Base-by-base conservation (phyloP, 768 basidiomycete species). In the Dentipellis fragilis region DNA sequence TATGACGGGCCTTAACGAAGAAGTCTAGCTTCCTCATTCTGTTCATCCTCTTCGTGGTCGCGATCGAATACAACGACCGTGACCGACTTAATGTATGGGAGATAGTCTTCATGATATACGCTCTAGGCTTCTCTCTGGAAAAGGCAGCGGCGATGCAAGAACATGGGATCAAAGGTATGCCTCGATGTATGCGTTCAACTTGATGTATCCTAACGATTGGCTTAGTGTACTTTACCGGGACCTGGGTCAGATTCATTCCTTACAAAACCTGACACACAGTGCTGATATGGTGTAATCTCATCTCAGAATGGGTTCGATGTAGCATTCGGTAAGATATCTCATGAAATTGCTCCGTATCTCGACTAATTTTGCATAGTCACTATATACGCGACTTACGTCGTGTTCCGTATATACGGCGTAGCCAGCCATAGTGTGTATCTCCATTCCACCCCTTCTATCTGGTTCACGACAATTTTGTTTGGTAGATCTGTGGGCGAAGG, bases 91-190 rank as follows among this genome's bases (percentile, higher is more conserved):
- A 92, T 65, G 55, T 63, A 1, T 67, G 80, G 3, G 94, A 97
- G 66, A 62, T 76, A 1, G 49, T 79, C 1, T 97, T 97, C 67
- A 92, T 96, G 81, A 52, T 83, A 3, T 88, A 85, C 64, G 76
- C 80, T 1, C 70, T 84, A 62, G 93, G 93, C 0, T 97, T 96
- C 68, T 81, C 89, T 0, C 75, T 97, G 17, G 94, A 97, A 66
- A 95, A 93, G 67, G 72, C 94, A 9, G 94, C 94, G 19, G 87
- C 92, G 3, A 92, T 95, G 85, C 90, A 96, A 66, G 93, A 97
- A 67, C 93, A 93, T 65, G 94, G 93, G 4, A 83, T 97, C 49
- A 84, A 79, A 80, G 90, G 93, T 88, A 46, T 40, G 66, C 42
- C 21, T 49, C 50, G 17, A 21, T 16, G 11, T 2, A 12, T n/a